Conservation (phyloP, 2,329 filamentous ascomycete genomes). For the Clonostachys byssicola region DNA sequence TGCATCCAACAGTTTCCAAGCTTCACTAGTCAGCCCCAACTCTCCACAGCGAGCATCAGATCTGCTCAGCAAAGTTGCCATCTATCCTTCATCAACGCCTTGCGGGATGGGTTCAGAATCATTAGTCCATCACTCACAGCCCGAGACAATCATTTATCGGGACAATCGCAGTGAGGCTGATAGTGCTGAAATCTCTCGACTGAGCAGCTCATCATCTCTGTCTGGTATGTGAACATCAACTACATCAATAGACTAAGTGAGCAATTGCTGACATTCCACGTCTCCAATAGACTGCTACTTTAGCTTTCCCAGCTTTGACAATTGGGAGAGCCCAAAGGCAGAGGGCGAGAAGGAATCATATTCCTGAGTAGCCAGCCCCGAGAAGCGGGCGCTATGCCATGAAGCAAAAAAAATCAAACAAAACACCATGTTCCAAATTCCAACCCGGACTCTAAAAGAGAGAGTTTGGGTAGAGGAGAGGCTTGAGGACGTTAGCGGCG, state of each 20-base stretch:
- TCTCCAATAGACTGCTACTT: constrained; percentile 46
- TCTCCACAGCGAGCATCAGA: constrained; percentile 41
- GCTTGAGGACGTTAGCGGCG: too few species aligned
- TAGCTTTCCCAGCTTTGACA: constrained; percentile 71
- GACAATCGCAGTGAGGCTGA: background rate
- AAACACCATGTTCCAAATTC: too few species aligned
- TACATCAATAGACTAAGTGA: background rate
- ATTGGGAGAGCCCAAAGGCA: constrained; percentile 46
- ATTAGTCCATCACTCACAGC: too few species aligned
- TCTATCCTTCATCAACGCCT: background rate
- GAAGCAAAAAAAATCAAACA: too few species aligned
- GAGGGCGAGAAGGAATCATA: constrained; percentile 2
- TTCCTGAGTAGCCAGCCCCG: background rate
- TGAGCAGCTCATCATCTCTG: background rate
- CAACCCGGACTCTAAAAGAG: too few species aligned
- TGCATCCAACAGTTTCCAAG: constrained; percentile 43
- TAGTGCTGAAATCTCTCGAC: background rate
- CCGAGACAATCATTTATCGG: background rate
- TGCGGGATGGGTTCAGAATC: too few species aligned
- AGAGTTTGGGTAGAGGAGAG: too few species aligned
- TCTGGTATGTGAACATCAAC: background rate
- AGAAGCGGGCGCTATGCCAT: too few species aligned
- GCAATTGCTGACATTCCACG: background rate
- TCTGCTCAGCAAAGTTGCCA: constrained; percentile 47
- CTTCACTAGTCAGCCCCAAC: constrained; percentile 29